Conservation (phyloP, 2,329 filamentous ascomycete genomes). For the Aureobasidium sp. region DNA sequence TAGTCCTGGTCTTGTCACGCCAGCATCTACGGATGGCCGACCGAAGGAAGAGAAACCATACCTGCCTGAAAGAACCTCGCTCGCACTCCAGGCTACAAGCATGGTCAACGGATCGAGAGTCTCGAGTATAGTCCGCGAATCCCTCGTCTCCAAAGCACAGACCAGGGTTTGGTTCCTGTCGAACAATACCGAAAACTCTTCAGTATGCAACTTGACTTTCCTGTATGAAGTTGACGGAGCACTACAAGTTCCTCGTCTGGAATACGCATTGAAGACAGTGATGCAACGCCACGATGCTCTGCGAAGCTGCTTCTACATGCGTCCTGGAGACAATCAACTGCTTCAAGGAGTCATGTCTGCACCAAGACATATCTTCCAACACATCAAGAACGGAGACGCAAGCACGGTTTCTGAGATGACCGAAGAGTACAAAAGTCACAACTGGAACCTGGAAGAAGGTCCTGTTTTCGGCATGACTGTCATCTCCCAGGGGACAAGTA, state of each 20-base stretch:
- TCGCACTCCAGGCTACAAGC: too few relatives aligned
- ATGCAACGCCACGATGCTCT: constrained; percentile 15
- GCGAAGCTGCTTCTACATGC: constrained; percentile 13
- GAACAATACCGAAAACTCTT: constrained; percentile 16
- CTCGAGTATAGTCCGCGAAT: too few relatives aligned
- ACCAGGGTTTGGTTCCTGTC: constrained; percentile 18
- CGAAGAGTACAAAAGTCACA: constrained; percentile 3
- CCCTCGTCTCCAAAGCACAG: constrained; percentile 19
- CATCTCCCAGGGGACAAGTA: constrained; percentile 8
- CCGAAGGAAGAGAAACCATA: too few relatives aligned
- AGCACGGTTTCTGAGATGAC: too few relatives aligned
- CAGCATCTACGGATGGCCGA: too few relatives aligned
- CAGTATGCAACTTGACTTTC: constrained; percentile 15
- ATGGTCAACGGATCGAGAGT: too few relatives aligned
- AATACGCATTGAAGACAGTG: not conserved
- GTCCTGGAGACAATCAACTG: constrained; percentile 5
- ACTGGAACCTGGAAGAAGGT: constrained; percentile 23
- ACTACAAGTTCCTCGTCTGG: not conserved
- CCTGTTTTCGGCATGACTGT: constrained; percentile 19
- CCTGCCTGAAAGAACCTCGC: too few relatives aligned
- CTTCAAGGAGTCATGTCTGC: not conserved
- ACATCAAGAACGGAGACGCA: not conserved
- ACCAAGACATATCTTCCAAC: not conserved
- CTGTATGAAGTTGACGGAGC: not conserved
- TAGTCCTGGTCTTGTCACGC: too few relatives aligned